Conservation (phyloP, 164 flowering plant genomes). For the Berberis thunbergii region DNA sequence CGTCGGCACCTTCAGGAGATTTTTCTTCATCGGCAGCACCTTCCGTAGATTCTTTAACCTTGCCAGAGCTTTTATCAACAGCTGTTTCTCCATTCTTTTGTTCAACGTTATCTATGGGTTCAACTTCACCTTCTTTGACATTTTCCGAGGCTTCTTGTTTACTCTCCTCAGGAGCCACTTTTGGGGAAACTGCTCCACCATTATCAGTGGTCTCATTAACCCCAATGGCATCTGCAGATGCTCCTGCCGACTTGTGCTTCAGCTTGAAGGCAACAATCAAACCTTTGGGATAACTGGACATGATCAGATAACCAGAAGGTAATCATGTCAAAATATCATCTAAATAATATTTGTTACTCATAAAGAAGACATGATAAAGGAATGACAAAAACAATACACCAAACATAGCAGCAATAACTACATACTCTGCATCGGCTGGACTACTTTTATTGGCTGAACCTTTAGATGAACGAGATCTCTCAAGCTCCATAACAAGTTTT, state of each 20-base stretch:
- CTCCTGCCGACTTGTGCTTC: slow-evolving; percentile 31
- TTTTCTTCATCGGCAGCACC: background rate
- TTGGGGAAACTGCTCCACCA: slow-evolving; percentile 4
- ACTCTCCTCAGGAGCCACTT: slow-evolving; percentile 4
- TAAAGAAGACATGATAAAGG: background rate
- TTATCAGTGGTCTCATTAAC: slow-evolving; percentile 15
- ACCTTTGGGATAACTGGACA: slow-evolving; percentile 79
- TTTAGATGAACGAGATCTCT: slow-evolving; percentile 21
- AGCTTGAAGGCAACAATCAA: slow-evolving; percentile 70
- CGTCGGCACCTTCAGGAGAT: no score
- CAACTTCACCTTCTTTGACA: slow-evolving; percentile 16
- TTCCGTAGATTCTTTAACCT: slow-evolving; percentile 21
- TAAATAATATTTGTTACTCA: no score
- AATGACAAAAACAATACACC: background rate
- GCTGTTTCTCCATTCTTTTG: slow-evolving; percentile 15
- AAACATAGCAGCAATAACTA: background rate
- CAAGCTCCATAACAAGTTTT: slow-evolving; percentile 33
- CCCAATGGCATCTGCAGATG: slow-evolving; percentile 25
- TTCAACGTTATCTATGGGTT: slow-evolving; percentile 13
- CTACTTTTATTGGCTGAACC: slow-evolving; percentile 25
- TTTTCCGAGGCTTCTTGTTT: slow-evolving; percentile 14
- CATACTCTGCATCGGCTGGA: slow-evolving; percentile 44
- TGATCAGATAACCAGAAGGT: slow-evolving; percentile 3
- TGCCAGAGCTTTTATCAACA: background rate
- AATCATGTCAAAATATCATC: no score